Conservation (phyloP, 2,329 filamentous ascomycete species). For the Neoarthrinium moseri region DNA sequence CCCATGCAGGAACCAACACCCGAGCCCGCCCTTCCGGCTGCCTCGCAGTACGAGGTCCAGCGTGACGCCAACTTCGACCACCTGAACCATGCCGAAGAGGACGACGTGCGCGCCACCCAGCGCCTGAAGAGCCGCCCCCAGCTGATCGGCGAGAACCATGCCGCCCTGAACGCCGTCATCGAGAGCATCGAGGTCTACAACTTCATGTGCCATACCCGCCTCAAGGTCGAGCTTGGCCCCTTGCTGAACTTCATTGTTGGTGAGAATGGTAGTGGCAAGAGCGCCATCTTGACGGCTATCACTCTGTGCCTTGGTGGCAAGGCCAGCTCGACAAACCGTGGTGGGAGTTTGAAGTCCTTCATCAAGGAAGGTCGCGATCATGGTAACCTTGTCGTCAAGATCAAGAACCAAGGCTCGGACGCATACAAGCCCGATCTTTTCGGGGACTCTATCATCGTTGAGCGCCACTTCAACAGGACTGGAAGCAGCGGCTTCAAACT, state of each 20-base stretch:
- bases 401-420: conserved; percentile 86
- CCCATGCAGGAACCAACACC: conserved; percentile 21
- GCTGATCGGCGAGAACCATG: conserved; percentile 64
- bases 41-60: conserved; percentile 61
- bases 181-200: conserved; percentile 85
- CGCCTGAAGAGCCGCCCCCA: conserved; percentile 51
- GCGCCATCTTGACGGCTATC: conserved; percentile 88
- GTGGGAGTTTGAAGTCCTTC: conserved; percentile 82
- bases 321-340: conserved; percentile 88
- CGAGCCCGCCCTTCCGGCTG: conserved; percentile 36
- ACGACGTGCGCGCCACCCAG: conserved; percentile 66
- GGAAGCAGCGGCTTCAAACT: conserved; percentile 84
- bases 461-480: conserved; percentile 77
- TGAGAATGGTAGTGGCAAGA: conserved; percentile 97
- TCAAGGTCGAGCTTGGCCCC: conserved; percentile 83
- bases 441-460: conserved; percentile 83
- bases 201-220: conserved; percentile 91
- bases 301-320: conserved; percentile 95
- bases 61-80: conserved; percentile 60
- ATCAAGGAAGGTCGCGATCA: conserved; percentile 86
- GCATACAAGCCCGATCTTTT: conserved; percentile 83
- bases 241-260: conserved; percentile 98
- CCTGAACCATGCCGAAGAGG: conserved; percentile 53
- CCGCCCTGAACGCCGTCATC: conserved; percentile 82
- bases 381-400: conserved; percentile 73